These are phyloP conservation scores for Yarrowia osloensis DNA, from an alignment of 805 yeast species.

Conservation along the genomic window DNA sequence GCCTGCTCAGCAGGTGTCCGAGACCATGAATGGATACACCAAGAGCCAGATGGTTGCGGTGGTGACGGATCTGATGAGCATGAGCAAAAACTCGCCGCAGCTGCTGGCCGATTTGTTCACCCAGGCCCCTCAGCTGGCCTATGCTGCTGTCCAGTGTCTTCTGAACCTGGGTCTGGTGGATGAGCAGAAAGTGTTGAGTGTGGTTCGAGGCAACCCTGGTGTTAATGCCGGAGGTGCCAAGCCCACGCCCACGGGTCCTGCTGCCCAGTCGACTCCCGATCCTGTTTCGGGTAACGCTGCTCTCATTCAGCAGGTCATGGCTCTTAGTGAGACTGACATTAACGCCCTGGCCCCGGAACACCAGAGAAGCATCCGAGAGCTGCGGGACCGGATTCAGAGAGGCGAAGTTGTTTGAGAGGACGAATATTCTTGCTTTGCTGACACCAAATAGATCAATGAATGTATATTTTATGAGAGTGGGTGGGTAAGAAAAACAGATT, in stretches of 20 bases:
- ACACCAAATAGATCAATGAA: background rate
- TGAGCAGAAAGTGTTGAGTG: conserved; percentile 26
- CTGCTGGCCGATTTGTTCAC: conserved; percentile 61
- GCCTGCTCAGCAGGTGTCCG: conserved; percentile 50
- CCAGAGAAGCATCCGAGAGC: conserved; percentile 41
- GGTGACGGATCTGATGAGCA: conserved; percentile 58
- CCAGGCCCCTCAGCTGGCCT: conserved; percentile 78
- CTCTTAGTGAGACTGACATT: conserved; percentile 53
- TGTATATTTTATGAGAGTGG: background rate
- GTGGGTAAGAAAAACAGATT: background rate
- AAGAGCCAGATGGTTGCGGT: conserved; percentile 51
- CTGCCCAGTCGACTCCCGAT: background rate
- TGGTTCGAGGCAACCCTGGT: conserved; percentile 1
- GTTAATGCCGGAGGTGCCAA: background rate
- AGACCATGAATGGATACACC: conserved; percentile 48
- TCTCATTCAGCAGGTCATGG: conserved; percentile 53
- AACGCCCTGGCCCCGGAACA: conserved; percentile 54
- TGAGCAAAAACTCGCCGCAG: conserved; percentile 59
- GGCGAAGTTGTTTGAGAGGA: conserved; percentile 30
- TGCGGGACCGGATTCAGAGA: conserved; percentile 35
- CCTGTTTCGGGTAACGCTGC: conserved; percentile 39
- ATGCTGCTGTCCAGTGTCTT: conserved; percentile 77
- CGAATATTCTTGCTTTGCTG: too few relatives aligned
- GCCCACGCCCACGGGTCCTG: background rate
- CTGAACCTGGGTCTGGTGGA: conserved; percentile 46